These are phyloP conservation scores for Suillus clintonianus DNA, from an alignment of 768 basidiomycete genomes.

Conservation along the genomic window DNA sequence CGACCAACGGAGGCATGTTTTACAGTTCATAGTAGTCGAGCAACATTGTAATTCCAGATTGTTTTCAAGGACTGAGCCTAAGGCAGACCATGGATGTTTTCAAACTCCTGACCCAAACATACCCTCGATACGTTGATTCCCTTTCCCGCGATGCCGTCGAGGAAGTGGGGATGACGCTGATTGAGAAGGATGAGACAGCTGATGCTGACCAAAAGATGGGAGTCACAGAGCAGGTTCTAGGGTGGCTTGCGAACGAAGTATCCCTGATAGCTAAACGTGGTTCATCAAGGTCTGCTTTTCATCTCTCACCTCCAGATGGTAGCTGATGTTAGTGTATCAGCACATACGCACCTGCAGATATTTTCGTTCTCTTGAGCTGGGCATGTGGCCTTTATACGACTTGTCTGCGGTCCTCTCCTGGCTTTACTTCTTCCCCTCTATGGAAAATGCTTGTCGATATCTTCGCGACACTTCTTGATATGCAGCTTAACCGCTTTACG, in stretches of 20 bases:
- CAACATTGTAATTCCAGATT: slow-evolving; percentile 5
- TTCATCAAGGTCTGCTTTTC: slow-evolving; percentile 51
- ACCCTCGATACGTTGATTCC: slow-evolving; percentile 76
- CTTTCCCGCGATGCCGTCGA: slow-evolving; percentile 74
- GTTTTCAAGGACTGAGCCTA: slow-evolving; percentile 53
- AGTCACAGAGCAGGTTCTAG: slow-evolving; percentile 69
- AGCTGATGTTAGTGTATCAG: slow-evolving; percentile 24
- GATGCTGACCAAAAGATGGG: slow-evolving; percentile 51
- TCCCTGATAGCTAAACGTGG: slow-evolving; percentile 54
- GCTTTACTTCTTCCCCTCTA: slow-evolving; percentile 46
- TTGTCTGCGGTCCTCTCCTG: slow-evolving; percentile 45
- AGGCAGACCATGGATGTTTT: slow-evolving; percentile 71
- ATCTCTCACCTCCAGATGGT: background rate
- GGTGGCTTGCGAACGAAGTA: slow-evolving; percentile 74
- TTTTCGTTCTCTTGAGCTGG: slow-evolving; percentile 76
- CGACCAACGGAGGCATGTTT: slow-evolving; percentile 55
- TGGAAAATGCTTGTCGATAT: slow-evolving; percentile 57
- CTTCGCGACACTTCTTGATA: slow-evolving; percentile 62
- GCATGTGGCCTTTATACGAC: slow-evolving; percentile 60
- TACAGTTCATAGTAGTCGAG: background rate
- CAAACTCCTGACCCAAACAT: slow-evolving; percentile 70
- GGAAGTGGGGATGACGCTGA: slow-evolving; percentile 60
- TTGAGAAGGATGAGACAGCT: slow-evolving; percentile 60
- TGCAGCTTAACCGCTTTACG: slow-evolving; percentile 51
- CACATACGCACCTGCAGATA: slow-evolving; percentile 57